A percentile compares a stretch with the other conserved stretches of the same genome.
phyloP scores from a whole-genome alignment of 306 rosid species.

The Cyamopsis tetragonoloba region DNA sequence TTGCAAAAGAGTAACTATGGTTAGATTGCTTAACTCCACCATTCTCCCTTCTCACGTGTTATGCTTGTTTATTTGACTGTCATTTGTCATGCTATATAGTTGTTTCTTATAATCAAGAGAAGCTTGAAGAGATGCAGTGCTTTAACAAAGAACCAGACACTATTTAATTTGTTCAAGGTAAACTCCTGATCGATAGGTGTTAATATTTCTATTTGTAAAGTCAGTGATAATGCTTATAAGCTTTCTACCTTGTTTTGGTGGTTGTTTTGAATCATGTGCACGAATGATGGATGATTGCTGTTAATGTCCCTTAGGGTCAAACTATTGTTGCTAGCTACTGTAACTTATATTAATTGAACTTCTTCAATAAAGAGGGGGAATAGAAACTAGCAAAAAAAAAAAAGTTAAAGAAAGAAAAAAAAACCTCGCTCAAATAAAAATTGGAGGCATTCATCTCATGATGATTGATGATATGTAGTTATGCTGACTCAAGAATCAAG shows the following conservation, averaged over 20 bases:
- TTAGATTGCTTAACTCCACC: not conserved
- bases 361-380: not conserved
- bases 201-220: conserved; percentile 9
- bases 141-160: conserved; percentile 95
- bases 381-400: not conserved
- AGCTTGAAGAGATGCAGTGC: conserved; percentile 97
- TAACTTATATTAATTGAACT: not conserved
- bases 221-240: not conserved
- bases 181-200: conserved; percentile 20
- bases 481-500: not conserved
- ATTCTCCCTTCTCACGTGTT: not conserved
- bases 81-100: conserved; percentile 45
- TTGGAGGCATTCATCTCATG: conserved; percentile 4
- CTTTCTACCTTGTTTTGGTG: not conserved
- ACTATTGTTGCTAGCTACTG: not conserved
- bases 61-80: conserved; percentile 17
- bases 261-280: conserved; percentile 10
- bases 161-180: conserved; percentile 87
- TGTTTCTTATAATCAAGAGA: conserved; percentile 97
- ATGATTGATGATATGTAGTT: not conserved
- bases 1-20: not conserved
- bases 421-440: not conserved
- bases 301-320: not conserved
- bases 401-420: not conserved
- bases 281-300: conserved; percentile 10